Percentiles rank a stretch among this genome's conserved stretches.
Evolutionary conservation across 83 land plant species (phyloP).

Genomic region (Isoetes engelmannii): DNA sequence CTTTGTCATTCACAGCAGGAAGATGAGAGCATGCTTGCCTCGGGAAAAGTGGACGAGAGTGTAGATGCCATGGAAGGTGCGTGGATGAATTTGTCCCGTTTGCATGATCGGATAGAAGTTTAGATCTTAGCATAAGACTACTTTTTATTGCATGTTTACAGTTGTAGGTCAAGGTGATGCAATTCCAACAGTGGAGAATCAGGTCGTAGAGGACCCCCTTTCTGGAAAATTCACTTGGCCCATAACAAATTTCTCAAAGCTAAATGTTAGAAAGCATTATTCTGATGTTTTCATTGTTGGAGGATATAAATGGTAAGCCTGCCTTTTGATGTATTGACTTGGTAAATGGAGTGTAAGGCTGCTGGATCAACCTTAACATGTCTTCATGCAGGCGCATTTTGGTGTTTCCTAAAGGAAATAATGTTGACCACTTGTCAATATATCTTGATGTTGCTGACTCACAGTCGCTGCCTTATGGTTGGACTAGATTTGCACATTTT

Average conservation of each 20-base stretch:
- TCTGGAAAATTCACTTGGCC: slow-evolving; percentile 9
- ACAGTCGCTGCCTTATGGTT: slow-evolving; percentile 4
- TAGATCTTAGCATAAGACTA: not conserved
- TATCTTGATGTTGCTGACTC: slow-evolving; percentile 9
- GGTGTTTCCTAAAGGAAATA: slow-evolving; percentile 9
- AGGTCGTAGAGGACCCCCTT: slow-evolving; percentile 4
- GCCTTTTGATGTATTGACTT: not conserved
- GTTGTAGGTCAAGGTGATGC: slow-evolving; percentile 57
- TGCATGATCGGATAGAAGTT: slow-evolving; percentile 49
- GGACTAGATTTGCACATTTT: slow-evolving; percentile 9
- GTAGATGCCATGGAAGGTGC: slow-evolving; percentile 8
- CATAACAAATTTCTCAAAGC: not conserved
- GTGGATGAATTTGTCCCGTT: not conserved
- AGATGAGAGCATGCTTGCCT: slow-evolving; percentile 6
- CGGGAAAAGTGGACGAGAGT: slow-evolving; percentile 6
- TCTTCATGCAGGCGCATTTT: slow-evolving; percentile 4
- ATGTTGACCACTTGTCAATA: slow-evolving; percentile 9
- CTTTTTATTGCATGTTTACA: slow-evolving; percentile 5
- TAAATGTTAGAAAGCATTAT: slow-evolving; percentile 6
- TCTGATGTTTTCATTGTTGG: slow-evolving; percentile 3
- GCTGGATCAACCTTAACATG: not conserved
- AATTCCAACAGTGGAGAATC: slow-evolving; percentile 31
- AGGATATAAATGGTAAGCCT: slow-evolving; percentile 4
- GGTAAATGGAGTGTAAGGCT: not conserved
- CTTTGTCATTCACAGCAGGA: not conserved